These are phyloP conservation scores for Colletotrichum tabaci DNA, from an alignment of 2,329 filamentous ascomycete species.

Conservation along the genomic window DNA sequence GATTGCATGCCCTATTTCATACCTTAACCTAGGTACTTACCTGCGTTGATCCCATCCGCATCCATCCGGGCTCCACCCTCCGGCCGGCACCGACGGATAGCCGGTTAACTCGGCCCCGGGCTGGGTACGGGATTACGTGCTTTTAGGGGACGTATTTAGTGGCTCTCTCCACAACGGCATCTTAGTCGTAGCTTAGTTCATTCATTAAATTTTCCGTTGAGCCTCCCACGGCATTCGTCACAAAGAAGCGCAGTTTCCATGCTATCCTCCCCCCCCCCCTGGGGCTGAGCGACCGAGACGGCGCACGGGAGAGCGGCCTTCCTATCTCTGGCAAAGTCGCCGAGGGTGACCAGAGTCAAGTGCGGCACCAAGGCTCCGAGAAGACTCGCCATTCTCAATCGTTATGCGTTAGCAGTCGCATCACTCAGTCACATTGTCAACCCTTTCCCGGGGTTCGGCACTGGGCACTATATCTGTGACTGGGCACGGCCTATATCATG, in stretches of 20 bases:
- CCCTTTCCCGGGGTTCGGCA: conserved; percentile 7
- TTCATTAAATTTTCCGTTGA: neutral
- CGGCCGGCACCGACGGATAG: conserved; percentile 26
- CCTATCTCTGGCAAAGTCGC: neutral
- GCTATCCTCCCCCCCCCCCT: neutral
- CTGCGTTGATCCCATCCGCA: conserved; percentile 1
- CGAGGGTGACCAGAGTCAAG: neutral
- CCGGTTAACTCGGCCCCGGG: conserved; percentile 20
- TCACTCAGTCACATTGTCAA: neutral
- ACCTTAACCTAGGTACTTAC: no score
- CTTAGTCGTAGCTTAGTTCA: neutral
- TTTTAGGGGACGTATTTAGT: conserved; percentile 13
- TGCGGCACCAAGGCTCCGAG: neutral
- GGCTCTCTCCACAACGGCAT: conserved; percentile 6
- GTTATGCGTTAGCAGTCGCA: conserved; percentile 18
- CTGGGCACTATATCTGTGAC: conserved; percentile 37
- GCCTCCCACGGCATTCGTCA: no score
- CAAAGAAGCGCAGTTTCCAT: neutral
- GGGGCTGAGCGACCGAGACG: neutral
- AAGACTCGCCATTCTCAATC: conserved; percentile 14
- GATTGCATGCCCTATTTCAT: neutral
- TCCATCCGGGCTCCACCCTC: conserved; percentile 13
- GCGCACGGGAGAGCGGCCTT: neutral
- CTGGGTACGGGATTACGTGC: conserved; percentile 16
- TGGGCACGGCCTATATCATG: conserved; percentile 30